These are phyloP conservation scores for Lumnitzera littorea DNA, from an alignment of 345 rosid species.

Conservation along the genomic window DNA sequence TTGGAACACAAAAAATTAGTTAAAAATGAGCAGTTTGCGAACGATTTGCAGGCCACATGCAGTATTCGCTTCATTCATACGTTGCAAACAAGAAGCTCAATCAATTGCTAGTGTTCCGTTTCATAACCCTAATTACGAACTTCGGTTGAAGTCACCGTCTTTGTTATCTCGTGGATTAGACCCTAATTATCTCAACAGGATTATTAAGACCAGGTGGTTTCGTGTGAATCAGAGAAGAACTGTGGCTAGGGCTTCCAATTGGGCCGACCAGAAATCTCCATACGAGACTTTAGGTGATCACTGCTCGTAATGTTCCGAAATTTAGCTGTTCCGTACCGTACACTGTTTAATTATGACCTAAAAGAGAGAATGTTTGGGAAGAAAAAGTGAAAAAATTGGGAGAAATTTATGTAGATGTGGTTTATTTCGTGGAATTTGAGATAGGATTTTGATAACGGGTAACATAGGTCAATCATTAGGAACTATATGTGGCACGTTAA, in stretches of 20 bases:
- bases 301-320: too few relatives aligned
- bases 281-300: conserved; percentile 83
- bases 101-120: conserved; percentile 48
- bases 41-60: conserved; percentile 58
- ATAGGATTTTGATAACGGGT: too few relatives aligned
- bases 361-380: too few relatives aligned
- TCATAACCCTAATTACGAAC: conserved; percentile 27
- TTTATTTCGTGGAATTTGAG: background rate
- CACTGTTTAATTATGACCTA: too few relatives aligned
- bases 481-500: too few relatives aligned
- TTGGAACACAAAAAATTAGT: background rate
- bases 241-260: conserved; percentile 50
- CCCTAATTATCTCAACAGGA: conserved; percentile 26
- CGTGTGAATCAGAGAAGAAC: conserved; percentile 56
- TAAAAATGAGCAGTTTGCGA: conserved; percentile 48
- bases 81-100: conserved; percentile 36
- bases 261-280: conserved; percentile 70
- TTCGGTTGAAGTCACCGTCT: conserved; percentile 23
- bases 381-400: too few relatives aligned
- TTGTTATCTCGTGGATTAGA: conserved; percentile 32
- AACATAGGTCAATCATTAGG: too few relatives aligned
- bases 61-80: conserved; percentile 46
- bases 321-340: too few relatives aligned
- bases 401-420: background rate
- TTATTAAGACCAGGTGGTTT: conserved; percentile 31